Evolutionary conservation across 2,329 filamentous ascomycete genomes (phyloP), one percentile per base, ranked within the genome.

Genomic region (Pleurostoma richardsiae): DNA sequence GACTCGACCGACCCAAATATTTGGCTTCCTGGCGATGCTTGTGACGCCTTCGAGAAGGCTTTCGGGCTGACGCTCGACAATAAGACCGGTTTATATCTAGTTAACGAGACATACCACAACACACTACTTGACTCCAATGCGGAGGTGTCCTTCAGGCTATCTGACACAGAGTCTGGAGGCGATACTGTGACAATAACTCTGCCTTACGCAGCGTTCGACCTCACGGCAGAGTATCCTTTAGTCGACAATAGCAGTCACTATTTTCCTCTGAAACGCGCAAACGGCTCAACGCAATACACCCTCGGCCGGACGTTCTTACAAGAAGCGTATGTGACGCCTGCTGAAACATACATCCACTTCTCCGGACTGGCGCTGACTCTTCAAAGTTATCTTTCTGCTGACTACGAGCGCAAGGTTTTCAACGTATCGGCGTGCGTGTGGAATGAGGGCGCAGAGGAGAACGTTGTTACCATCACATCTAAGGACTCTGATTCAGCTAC

Each of bases 341-440:
- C n/a, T 10, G 26, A 33, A 5, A 30, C 43, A 29, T 26, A 31
- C 11, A 39, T 33, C 28, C 1, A 39, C 7, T 27, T 8, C 19
- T 19, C 19, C 19, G 43, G 11, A 27, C 39, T 52, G 41, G 55
- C 46, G 6, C 33, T 36, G 33, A 36, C 39, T 10, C 10, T 10
- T 28, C n/a, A 39, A 45, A 63, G 60, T 11, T 65, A 66, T 47
- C 58, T 63, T 39, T 59, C 66, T 3, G 65, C 61, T 33, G 66
- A 72, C 52, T 71, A 71, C 46, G 67, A 71, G 51, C 65, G 65
- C 26, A 57, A 55, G 1, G 54, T 55, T 3, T 72, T 72, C 46
- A 70, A 69, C 39, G 60, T 72, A 1, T 67, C 63, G 1, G 58
- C 63, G 6, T 68, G 64, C 49, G 48, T 52, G 6, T 69, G 63